Conservation (phyloP, 331 rosid genomes). For the Dryas integrifolia region DNA sequence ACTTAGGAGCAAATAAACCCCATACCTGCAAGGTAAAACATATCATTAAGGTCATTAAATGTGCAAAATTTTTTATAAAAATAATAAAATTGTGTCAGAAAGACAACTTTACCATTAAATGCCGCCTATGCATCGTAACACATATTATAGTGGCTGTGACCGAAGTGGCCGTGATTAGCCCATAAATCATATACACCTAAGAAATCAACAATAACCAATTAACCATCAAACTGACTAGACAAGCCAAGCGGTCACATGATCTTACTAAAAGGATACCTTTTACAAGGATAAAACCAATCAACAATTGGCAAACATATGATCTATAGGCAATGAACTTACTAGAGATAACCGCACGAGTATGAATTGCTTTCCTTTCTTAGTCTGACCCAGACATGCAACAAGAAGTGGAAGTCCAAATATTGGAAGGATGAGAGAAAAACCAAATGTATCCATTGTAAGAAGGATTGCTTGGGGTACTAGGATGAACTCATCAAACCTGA, state of each 20-base stretch:
- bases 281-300: background rate
- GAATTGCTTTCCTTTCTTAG: constrained; percentile 35
- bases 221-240: background rate
- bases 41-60: background rate
- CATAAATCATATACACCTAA: constrained; percentile 71
- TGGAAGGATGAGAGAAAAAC: constrained; percentile 87
- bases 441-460: constrained; percentile 78
- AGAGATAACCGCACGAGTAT: constrained; percentile 56
- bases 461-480: constrained; percentile 85
- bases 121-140: constrained; percentile 84
- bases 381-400: constrained; percentile 38
- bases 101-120: constrained; percentile 68
- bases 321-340: constrained; percentile 46
- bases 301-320: background rate
- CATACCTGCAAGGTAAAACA: constrained; percentile 62
- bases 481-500: constrained; percentile 89
- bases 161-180: constrained; percentile 60
- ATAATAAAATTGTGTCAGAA: background rate
- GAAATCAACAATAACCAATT: constrained; percentile 11
- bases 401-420: constrained; percentile 76
- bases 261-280: background rate
- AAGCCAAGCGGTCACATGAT: constrained; percentile 17
- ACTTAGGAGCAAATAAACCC: constrained; percentile 98
- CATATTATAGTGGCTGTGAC: constrained; percentile 71
- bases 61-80: background rate